Evolutionary conservation across 2,329 filamentous ascomycete species (phyloP), one percentile per base, ranked within the genome.

Genomic region (Myotisia sp.): DNA sequence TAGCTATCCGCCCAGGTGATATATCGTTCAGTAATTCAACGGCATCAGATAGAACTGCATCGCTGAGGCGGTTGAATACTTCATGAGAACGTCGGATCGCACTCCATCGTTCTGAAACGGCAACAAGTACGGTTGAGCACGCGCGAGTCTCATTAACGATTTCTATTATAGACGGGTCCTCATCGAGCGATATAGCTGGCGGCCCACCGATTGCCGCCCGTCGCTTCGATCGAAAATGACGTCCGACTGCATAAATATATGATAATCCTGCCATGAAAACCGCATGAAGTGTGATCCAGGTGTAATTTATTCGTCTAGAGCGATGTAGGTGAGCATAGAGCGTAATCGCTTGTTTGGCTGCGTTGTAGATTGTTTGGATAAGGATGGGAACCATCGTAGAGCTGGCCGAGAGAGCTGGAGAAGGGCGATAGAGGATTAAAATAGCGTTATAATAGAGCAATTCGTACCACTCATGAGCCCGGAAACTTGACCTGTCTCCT

Each of bases 221-320:
- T 17, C 52, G 43, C 3, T 46, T 37, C 6, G 48, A 49, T 14
- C 55, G 56, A 20, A 64, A 54, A 34, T 63, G 60, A 1, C 56
- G 51, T 0, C 58, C 50, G 0, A 63, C 38, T 0, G 59, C 58
- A 49, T 64, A 65, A 2, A 65, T 54, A 31, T 62, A 65, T 0
- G 59, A 59, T 0, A 63, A 39, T 0, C 63, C 63, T 0, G 63
- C 63, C 37, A 65, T 56, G 42, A 68, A 68, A 1, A 66, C 54
- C 0, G 60, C 53, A 32, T 68, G 64, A 37, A 67, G 53, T 0
- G 64, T 64, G 17, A 67, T 59, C 63, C 64, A 68, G 59, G 39
- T 41, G 26, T 41, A 67, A 42, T 67, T 67, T 37, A 67, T 60
- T 29, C 58, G 59, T 3, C 60, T 50, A 0, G 58, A 60, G 5